Percentiles rank a stretch among this genome's conserved stretches.
Evolutionary conservation across 129 eudicot genomes (phyloP).

Genomic region (Arctium minus): DNA sequence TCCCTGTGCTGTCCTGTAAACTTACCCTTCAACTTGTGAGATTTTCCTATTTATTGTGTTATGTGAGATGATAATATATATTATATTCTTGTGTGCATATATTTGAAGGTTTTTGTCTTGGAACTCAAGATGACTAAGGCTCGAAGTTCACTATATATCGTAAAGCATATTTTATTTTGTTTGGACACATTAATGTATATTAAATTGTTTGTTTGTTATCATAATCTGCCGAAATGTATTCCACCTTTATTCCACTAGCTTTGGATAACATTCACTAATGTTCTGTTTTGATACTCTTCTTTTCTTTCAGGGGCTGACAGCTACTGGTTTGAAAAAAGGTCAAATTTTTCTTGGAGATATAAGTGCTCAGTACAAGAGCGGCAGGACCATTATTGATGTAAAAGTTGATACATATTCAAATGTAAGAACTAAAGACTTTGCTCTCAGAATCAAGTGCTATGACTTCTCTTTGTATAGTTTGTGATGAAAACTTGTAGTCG

Average conservation of each 20-base stretch:
- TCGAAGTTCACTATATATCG: not conserved
- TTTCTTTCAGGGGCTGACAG: constrained; percentile 67
- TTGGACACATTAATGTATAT: not conserved
- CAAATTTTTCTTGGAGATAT: constrained; percentile 79
- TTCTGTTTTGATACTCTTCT: not conserved
- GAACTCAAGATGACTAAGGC: not conserved
- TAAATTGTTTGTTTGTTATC: not conserved
- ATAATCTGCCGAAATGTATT: not conserved
- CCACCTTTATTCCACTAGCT: not conserved
- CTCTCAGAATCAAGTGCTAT: constrained; percentile 2
- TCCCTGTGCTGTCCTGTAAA: too few relatives aligned
- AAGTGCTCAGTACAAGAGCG: constrained; percentile 69
- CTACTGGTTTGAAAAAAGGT: constrained; percentile 82
- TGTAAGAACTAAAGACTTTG: constrained; percentile 39
- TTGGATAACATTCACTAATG: not conserved
- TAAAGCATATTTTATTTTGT: not conserved
- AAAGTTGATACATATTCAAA: constrained; percentile 92
- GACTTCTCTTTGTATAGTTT: not conserved
- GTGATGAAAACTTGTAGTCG: not conserved
- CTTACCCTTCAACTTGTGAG: not conserved
- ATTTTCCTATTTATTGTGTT: too few relatives aligned
- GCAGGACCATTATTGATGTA: constrained; percentile 73
- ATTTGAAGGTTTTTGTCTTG: not conserved
- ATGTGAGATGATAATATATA: not conserved
- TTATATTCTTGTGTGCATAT: not conserved